Base-by-base conservation (phyloP, 208 protist species). In the Trypanosoma cruzi region DNA sequence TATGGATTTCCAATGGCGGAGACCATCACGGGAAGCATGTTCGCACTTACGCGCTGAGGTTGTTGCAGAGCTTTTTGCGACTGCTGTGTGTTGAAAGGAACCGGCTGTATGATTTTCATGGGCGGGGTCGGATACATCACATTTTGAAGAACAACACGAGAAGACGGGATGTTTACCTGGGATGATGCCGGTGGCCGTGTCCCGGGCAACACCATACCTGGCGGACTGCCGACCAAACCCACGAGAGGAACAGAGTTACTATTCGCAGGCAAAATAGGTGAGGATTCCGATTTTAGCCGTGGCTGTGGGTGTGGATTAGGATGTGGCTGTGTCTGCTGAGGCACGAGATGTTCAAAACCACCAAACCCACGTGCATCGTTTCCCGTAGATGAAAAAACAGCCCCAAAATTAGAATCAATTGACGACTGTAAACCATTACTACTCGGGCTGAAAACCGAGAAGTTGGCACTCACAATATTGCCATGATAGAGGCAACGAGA, bases 51-150 rank as follows among this genome's bases (percentile, higher is more conserved):
- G 31, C 32, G 32, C n/a, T 74, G 52, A 8, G n/a, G 28, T 26
- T 72, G 63, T 37, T 68, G 65, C 26, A 60, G 49, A n/a, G 61
- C 6, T 28, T 48, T 13, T n/a, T 68, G 44, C 16, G 59, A 37
- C 59, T 60, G 32, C 28, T 75, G 75, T 24, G 59, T 32, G 13
- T 65, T 55, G 29, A 63, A 59, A 11, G 61, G 50, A 28, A 74
- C 29, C 24, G 16, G 18, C n/a, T 71, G 66, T n/a, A 57, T 42
- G 14, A 56, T 36, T 56, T n/a, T 46, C 22, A 53, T 52, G 22
- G 36, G 40, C 24, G 46, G 31, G 42, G 1, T 49, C 34, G 13
- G 16, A 31, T 64, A 70, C 64, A 62, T 40, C 4, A 42, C 18
- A 32, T 46, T 34, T 11, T 6, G 53, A 16, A 70, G 1, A 60